Conservation (phyloP, 1,284 basidiomycete genomes). For the Apiotrichum domesticum region DNA sequence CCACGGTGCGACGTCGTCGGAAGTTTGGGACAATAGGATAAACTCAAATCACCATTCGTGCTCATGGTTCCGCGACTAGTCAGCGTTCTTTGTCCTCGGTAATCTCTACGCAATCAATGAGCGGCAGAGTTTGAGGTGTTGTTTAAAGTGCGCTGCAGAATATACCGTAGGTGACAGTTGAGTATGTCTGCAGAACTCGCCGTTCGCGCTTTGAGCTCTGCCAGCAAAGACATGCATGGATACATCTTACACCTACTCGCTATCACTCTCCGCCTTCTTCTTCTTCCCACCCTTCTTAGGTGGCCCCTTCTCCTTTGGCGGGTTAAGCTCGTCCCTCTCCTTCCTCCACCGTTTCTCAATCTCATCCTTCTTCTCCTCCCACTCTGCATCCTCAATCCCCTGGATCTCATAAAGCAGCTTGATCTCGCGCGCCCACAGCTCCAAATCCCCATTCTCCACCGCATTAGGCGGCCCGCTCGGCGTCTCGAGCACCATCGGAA, state of each 20-base stretch:
- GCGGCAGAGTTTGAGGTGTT: no score
- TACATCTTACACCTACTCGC: neutral
- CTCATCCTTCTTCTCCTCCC: constrained; percentile 32
- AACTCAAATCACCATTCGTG: no score
- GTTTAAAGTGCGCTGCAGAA: no score
- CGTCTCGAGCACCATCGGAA: constrained; percentile 78
- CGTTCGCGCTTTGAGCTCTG: no score
- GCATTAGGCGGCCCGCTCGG: constrained; percentile 43
- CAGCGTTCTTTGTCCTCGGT: no score
- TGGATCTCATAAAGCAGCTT: constrained; percentile 47
- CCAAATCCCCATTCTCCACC: constrained; percentile 43
- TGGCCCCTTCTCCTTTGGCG: constrained; percentile 34
- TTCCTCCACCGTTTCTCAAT: constrained; percentile 33
- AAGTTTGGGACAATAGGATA: no score
- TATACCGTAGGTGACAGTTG: no score
- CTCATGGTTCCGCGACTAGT: no score
- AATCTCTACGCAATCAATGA: no score
- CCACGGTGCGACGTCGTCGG: no score
- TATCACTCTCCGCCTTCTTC: constrained; percentile 17
- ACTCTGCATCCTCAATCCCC: constrained; percentile 33
- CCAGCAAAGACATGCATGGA: no score
- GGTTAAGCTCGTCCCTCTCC: constrained; percentile 35
- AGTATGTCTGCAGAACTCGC: no score
- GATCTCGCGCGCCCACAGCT: constrained; percentile 69
- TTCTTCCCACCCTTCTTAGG: constrained; percentile 16